Percentiles rank a stretch among this genome's conserved stretches.
These are phyloP conservation scores for Zostera marina DNA, from an alignment of 116 monocot genomes.

Conservation along the genomic window DNA sequence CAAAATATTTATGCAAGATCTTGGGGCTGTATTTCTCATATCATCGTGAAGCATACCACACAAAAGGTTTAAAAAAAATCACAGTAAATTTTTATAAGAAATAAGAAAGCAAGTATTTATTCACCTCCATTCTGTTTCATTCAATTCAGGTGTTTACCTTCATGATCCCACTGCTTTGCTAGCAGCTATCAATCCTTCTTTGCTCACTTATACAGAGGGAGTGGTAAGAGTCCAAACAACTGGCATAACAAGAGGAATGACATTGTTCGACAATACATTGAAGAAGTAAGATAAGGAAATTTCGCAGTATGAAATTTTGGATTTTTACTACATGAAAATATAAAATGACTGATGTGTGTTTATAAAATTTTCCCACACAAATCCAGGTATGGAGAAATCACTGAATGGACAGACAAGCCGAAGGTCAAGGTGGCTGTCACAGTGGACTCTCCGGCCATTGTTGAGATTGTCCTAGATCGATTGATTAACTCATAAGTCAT, in stretches of 20 bases:
- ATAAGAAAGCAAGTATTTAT: not conserved
- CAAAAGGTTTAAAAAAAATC: conserved; percentile 24
- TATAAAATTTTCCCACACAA: not conserved
- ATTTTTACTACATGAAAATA: not conserved
- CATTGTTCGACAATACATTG: conserved; percentile 68
- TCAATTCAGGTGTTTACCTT: conserved; percentile 69
- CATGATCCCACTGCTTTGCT: conserved; percentile 86
- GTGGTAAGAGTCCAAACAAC: conserved; percentile 82
- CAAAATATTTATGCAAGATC: conserved; percentile 72
- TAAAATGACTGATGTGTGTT: not conserved
- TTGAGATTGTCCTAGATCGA: conserved; percentile 65
- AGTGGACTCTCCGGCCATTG: conserved; percentile 57
- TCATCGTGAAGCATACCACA: conserved; percentile 61
- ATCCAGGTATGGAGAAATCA: conserved; percentile 48
- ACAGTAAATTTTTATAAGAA: not conserved
- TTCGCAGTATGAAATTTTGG: not conserved
- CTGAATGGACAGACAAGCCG: conserved; percentile 72
- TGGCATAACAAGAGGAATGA: conserved; percentile 81
- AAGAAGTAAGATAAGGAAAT: conserved; percentile 42
- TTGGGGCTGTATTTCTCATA: conserved; percentile 65
- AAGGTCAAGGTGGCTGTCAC: conserved; percentile 88
- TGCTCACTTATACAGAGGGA: conserved; percentile 80
- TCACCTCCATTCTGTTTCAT: conserved; percentile 4
- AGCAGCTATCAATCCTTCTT: conserved; percentile 85
- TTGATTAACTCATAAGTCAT: conserved; percentile 54